Evolutionary conservation across 371 early-diverging fungal genomes (phyloP).

Genomic region (Rhizopus delemar): DNA sequence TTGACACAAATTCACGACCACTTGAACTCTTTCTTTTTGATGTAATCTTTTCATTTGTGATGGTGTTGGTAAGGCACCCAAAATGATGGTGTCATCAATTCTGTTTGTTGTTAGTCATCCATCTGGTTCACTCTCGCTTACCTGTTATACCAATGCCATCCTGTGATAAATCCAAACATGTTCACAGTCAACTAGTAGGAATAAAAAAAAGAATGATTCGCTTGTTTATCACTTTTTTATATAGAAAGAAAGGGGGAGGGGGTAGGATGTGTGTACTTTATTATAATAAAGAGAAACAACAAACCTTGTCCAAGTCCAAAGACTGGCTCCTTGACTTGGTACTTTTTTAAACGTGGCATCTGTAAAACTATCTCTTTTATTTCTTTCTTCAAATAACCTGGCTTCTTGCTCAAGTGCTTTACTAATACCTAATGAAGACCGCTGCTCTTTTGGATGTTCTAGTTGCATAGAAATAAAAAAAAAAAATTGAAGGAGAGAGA

Average conservation of each 20-base stretch:
- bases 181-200: slow-evolving; percentile 36
- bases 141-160: slow-evolving; percentile 52
- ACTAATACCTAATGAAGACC: slow-evolving; percentile 46
- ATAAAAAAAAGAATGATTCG: background rate
- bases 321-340: slow-evolving; percentile 22
- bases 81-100: slow-evolving; percentile 35
- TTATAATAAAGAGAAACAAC: slow-evolving; percentile 46
- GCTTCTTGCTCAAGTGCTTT: slow-evolving; percentile 32
- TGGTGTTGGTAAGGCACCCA: slow-evolving; percentile 54
- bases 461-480: slow-evolving; percentile 11
- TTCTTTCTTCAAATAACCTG: slow-evolving; percentile 7
- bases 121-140: slow-evolving; percentile 9
- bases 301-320: slow-evolving; percentile 40
- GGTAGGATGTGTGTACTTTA: slow-evolving; percentile 21
- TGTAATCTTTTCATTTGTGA: slow-evolving; percentile 36
- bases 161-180: slow-evolving; percentile 43
- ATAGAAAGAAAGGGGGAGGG: background rate
- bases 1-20: slow-evolving; percentile 44
- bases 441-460: slow-evolving; percentile 28
- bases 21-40: slow-evolving; percentile 26
- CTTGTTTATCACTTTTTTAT: too few relatives aligned
- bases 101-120: slow-evolving; percentile 11
- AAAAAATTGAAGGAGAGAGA: background rate
- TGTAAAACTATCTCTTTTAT: slow-evolving; percentile 19
- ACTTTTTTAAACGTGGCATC: slow-evolving; percentile 38